Percentiles rank a stretch among this genome's conserved stretches.
Conservation (phyloP, 345 rosid species). For the Pugionium cornutum region DNA sequence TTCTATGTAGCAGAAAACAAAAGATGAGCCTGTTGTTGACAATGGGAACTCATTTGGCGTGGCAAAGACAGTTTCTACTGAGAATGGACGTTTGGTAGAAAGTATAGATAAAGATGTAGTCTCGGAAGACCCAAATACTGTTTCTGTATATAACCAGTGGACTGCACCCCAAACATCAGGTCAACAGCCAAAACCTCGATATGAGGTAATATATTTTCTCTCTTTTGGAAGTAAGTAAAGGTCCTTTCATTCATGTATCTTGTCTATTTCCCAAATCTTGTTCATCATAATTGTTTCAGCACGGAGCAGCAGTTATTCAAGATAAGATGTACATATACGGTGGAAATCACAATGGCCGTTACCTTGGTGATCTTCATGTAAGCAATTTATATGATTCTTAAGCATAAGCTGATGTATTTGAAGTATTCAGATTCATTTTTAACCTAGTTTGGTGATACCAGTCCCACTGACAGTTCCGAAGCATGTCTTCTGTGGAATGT, state of each 20-base stretch:
- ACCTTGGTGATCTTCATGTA: conserved; percentile 94
- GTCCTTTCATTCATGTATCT: conserved; percentile 28
- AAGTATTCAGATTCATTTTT: not conserved
- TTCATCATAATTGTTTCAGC: conserved; percentile 53
- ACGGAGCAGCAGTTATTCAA: conserved; percentile 84
- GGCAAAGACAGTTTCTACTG: conserved; percentile 66
- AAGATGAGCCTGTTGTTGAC: conserved; percentile 55
- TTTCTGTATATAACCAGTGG: conserved; percentile 94
- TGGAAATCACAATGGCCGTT: conserved; percentile 99
- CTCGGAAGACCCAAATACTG: conserved; percentile 72
- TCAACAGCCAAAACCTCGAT: conserved; percentile 83
- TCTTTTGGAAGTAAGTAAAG: conserved; percentile 28
- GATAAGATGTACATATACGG: conserved; percentile 94
- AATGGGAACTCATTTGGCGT: conserved; percentile 64
- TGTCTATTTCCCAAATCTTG: conserved; percentile 30
- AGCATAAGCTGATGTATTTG: conserved; percentile 22
- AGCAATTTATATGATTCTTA: conserved; percentile 40
- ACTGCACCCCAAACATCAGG: conserved; percentile 74
- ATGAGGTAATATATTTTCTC: conserved; percentile 62
- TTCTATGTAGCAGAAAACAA: conserved; percentile 45
- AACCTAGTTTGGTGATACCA: too few relatives aligned
- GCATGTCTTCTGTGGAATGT: conserved; percentile 28
- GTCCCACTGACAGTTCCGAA: conserved; percentile 3
- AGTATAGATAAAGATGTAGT: conserved; percentile 93
- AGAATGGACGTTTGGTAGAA: conserved; percentile 63